phyloP scores from a whole-genome alignment of 352 stramenopile species.

The Pythium sukuiense region DNA sequence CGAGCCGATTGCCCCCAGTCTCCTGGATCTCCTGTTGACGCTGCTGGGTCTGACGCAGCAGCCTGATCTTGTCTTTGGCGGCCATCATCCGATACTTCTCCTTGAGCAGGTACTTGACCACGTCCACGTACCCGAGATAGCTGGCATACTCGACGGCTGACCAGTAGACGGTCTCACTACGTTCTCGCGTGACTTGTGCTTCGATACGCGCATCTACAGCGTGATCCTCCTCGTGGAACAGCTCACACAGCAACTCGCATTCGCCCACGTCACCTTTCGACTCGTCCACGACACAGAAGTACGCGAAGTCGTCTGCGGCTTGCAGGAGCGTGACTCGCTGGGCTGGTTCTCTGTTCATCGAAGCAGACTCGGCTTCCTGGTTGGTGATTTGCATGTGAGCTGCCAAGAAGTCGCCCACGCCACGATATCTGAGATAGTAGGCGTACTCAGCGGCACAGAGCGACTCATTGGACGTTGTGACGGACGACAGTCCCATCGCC shows the following conservation, averaged over 20 bases:
- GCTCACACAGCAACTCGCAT: conserved; percentile 6
- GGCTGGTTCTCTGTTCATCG: too few relatives aligned
- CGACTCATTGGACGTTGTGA: conserved; percentile 4
- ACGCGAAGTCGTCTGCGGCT: conserved; percentile 13
- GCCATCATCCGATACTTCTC: neutral
- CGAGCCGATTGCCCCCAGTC: too few relatives aligned
- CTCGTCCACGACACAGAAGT: conserved; percentile 3
- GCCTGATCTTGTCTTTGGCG: conserved; percentile 5
- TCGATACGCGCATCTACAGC: conserved; percentile 15
- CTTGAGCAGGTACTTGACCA: conserved; percentile 29
- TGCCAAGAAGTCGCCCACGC: conserved; percentile 9
- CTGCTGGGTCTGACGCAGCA: conserved; percentile 6
- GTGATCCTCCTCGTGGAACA: conserved; percentile 19
- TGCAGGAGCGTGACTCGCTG: conserved; percentile 1
- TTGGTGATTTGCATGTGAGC: conserved; percentile 9
- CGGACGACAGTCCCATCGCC: neutral
- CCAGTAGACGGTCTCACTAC: conserved; percentile 7
- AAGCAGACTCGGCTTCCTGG: too few relatives aligned
- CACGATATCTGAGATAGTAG: conserved; percentile 7
- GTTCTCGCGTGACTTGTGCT: conserved; percentile 11
- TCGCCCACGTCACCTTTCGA: conserved; percentile 13
- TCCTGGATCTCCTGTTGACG: neutral
- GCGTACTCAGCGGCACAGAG: conserved; percentile 19
- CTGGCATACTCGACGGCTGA: conserved; percentile 20
- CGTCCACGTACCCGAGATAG: conserved; percentile 25